phyloP scores from a whole-genome alignment of 495 filamentous ascomycete species.

The Glutinoglossum americanum region DNA sequence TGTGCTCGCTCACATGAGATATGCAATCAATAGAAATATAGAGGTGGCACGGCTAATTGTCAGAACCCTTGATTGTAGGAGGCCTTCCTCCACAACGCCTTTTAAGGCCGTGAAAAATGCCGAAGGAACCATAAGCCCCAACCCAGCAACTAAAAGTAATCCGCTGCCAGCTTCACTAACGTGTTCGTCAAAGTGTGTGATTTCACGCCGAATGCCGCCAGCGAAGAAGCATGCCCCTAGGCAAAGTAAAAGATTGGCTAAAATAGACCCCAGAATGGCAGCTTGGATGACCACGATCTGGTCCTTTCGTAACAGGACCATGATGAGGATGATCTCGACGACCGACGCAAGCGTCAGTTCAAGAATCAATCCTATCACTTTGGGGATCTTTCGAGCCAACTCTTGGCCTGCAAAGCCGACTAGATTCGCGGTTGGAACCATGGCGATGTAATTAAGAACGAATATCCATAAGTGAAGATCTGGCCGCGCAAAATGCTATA shows the following conservation, averaged over 20 bases:
- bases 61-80: constrained; percentile 27
- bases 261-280: constrained; percentile 59
- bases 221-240: constrained; percentile 59
- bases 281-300: constrained; percentile 56
- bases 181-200: constrained; percentile 49
- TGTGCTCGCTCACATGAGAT: constrained; percentile 24
- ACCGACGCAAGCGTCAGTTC: constrained; percentile 58
- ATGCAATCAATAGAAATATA: constrained; percentile 60
- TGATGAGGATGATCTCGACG: constrained; percentile 69
- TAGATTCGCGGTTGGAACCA: constrained; percentile 76
- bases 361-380: constrained; percentile 52
- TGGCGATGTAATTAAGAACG: constrained; percentile 52
- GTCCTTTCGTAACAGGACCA: constrained; percentile 37
- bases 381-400: constrained; percentile 55
- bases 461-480: constrained; percentile 44
- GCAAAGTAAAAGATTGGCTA: constrained; percentile 59
- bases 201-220: constrained; percentile 42
- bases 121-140: constrained; percentile 52
- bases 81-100: constrained; percentile 17
- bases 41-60: constrained; percentile 56
- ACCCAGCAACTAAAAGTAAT: constrained; percentile 48
- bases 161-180: constrained; percentile 67
- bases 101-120: constrained; percentile 47
- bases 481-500: constrained; percentile 33
- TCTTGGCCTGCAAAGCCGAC: constrained; percentile 72